Percentiles rank a stretch among this genome's conserved stretches.
Conservation (phyloP, 2,329 filamentous ascomycete genomes). For the Stachybotrys elegans region DNA sequence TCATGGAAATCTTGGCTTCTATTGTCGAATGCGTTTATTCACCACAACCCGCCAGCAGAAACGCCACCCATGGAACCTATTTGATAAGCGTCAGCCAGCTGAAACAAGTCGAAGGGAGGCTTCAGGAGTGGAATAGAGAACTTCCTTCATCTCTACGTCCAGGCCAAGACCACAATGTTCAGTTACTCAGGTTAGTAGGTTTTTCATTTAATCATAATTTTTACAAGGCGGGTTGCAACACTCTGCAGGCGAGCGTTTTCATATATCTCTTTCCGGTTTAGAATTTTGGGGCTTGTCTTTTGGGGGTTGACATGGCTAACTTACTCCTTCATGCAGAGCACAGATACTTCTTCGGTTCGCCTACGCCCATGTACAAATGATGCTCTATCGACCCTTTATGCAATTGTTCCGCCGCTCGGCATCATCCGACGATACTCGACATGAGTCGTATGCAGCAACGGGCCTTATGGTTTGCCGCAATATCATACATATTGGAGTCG, state of each 20-base stretch:
- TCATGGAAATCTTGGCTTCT: slow-evolving; percentile 1
- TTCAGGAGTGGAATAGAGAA: background rate
- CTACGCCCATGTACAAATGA: slow-evolving; percentile 3
- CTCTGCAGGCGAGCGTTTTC: no score
- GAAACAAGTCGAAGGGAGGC: background rate
- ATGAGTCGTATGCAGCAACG: background rate
- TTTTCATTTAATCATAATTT: background rate
- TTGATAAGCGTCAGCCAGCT: slow-evolving; percentile 1
- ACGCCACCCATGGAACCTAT: slow-evolving; percentile 1
- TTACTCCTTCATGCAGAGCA: background rate
- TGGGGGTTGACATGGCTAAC: background rate
- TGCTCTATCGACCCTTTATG: slow-evolving; percentile 3
- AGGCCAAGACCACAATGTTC: background rate
- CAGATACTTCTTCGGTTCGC: slow-evolving; percentile 2
- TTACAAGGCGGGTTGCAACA: background rate
- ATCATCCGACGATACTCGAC: background rate
- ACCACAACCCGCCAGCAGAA: background rate
- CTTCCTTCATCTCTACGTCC: background rate
- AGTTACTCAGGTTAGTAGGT: background rate
- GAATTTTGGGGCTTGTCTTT: background rate
- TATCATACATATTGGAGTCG: slow-evolving; percentile 1
- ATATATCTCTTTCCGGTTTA: no score
- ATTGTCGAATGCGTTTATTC: slow-evolving; percentile 1
- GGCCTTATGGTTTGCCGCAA: slow-evolving; percentile 1
- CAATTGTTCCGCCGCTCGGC: background rate